Base-by-base conservation (phyloP, 306 rosid species). In the Rosa multiflora region DNA sequence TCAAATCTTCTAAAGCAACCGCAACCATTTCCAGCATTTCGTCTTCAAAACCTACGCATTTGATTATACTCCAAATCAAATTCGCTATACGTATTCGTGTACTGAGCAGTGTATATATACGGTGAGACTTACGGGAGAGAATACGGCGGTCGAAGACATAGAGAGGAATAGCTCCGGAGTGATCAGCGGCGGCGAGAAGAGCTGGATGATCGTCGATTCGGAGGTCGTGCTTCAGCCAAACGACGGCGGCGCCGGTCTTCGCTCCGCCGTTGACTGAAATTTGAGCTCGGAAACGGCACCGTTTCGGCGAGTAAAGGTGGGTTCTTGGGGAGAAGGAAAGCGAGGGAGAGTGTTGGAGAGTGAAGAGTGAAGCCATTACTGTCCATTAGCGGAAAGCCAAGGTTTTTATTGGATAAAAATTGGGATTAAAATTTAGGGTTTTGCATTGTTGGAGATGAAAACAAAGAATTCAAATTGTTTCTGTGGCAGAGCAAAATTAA, bases 141-240 rank as follows among this genome's bases (percentile, higher is more conserved):
- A 94, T 83, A 75, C 93, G 96, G 78, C 48, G 86, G 80, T 94
- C 97, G 81, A 94, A 94, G 82, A 94, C 85, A 78, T 90, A 94
- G 76, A 94, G 79, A 75, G 98, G 98, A 79, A 94, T 75, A 3
- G 90, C 75, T 3, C 86, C 62, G 10, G 21, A 71, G 63, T 88
- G 93, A 0, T 71, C 55, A 55, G 98, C 86, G 6, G 91, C 91
- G 18, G 91, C 88, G 72, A 75, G 62, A 44, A 94, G 96, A 53
- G 86, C 97, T 1, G 97, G 96, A 55, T 94, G 96, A 75, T 94
- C 98, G 72, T 94, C 91, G 62, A 89, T 75, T 46, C 98, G 89
- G 72, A 94, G 94, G 44, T 94, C 98, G 75, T 92, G 97, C 79
- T 94, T 94, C 85, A 92, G 86, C 98, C 98, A 94, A 37, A 94